Evolutionary conservation across 345 rosid species (phyloP), one percentile per base, ranked within the genome.

Genomic region (Salix purpurea): DNA sequence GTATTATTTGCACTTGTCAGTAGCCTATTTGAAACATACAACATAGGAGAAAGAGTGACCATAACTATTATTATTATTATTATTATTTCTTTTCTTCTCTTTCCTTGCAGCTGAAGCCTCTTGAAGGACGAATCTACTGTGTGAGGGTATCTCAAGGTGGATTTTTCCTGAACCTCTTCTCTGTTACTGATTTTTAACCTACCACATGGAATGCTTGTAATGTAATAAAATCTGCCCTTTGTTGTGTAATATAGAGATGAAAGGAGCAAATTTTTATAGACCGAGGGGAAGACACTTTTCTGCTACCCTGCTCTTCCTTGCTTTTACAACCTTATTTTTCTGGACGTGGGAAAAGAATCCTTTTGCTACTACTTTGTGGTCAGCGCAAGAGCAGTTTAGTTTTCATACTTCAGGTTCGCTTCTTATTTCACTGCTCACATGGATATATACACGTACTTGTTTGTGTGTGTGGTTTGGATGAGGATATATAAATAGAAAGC

Each of bases 291-390:
- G 81, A 30, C 75, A 75, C 70, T 70, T 88, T 78, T 85, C 83
- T 42, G 39, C 79, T n/a, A 46, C 75, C 56, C 74, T 90, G 40
- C 34, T 88, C 7, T 76, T 56, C 65, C 76, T 90, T 46, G 52
- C 73, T 39, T 74, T 85, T 77, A 76, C 85, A 8, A 72, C 85
- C 39, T 18, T 88, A n/a, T 67, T 90, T 19, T 79, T 90, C 56
- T 88, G 84, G 85, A 74, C 74, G 10, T 78, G 85, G 84, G 87
- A 86, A 77, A 84, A 78, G 56, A 90, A 90, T 84, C 89, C 86
- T 46, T 78, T 84, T 30, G 46, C 80, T 44, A 71, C 81, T 40
- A 79, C 87, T 7, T 52, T 85, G 39, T 75, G 11, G 21, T 80
- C 78, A 10, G 83, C 83, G 19, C 86, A 73, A 67, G 81, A 88